phyloP scores from a whole-genome alignment of 2,329 filamentous ascomycete genomes.

The Talaromyces sp. region DNA sequence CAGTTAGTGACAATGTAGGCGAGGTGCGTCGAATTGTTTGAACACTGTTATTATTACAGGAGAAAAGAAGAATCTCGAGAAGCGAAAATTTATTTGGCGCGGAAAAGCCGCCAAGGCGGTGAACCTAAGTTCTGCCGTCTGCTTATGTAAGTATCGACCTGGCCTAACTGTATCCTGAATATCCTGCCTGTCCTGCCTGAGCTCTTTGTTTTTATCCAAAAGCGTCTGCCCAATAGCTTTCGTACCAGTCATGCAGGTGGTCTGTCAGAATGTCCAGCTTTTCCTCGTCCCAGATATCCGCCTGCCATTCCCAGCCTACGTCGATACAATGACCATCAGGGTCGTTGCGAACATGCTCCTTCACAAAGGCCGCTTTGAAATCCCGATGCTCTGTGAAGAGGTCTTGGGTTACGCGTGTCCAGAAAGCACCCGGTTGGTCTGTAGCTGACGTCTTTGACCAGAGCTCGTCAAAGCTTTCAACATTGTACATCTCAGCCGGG shows the following conservation, averaged over 20 bases:
- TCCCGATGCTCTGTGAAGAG: not conserved
- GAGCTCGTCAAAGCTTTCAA: not conserved
- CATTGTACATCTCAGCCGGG: not conserved
- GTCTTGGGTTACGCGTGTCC: not conserved
- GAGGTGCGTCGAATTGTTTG: too few relatives aligned
- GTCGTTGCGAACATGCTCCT: not conserved
- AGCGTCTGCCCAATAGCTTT: not conserved
- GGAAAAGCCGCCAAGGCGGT: slow-evolving; percentile 1
- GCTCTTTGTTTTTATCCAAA: not conserved
- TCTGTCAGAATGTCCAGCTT: not conserved
- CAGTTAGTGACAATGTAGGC: not conserved
- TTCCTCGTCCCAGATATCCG: not conserved
- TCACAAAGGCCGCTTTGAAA: not conserved
- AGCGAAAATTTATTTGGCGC: not conserved
- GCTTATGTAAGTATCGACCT: not conserved
- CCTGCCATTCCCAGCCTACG: not conserved
- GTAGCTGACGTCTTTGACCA: not conserved
- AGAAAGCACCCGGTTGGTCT: not conserved
- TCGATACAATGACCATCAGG: not conserved
- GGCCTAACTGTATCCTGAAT: not conserved
- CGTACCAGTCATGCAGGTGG: not conserved
- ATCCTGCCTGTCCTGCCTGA: not conserved
- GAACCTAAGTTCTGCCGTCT: not conserved
- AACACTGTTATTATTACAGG: slow-evolving; percentile 6
- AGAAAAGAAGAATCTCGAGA: slow-evolving; percentile 9